phyloP scores from a whole-genome alignment of 345 rosid genomes.

The Litchi chinensis region DNA sequence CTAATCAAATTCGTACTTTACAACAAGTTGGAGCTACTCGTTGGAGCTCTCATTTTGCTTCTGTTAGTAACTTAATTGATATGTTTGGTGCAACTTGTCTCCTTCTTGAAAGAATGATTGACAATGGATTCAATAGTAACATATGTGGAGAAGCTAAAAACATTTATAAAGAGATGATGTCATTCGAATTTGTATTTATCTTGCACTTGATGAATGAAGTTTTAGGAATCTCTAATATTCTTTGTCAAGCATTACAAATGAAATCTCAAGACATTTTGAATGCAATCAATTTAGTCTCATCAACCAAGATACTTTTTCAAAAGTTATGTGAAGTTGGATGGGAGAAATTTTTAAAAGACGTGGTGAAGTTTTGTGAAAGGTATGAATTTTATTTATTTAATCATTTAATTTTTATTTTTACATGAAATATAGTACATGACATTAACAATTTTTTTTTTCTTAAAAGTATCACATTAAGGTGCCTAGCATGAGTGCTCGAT shows the following conservation, averaged over 20 bases:
- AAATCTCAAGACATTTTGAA: neutral
- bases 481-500: neutral
- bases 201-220: neutral
- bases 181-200: neutral
- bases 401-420: neutral
- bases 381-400: neutral
- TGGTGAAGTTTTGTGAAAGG: neutral
- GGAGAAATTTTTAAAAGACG: neutral
- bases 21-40: neutral
- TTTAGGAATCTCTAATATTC: neutral
- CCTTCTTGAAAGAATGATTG: neutral
- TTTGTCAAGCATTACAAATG: neutral
- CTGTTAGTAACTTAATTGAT: too few relatives aligned
- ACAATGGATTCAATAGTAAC: neutral
- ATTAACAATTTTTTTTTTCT: too few relatives aligned
- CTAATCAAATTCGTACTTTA: neutral
- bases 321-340: neutral
- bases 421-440: too few relatives aligned
- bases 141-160: neutral
- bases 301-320: neutral
- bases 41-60: neutral
- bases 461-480: neutral
- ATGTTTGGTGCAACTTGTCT: neutral
- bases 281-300: neutral
- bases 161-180: neutral